phyloP scores from a whole-genome alignment of 805 yeast species.

The Metschnikowia similis region DNA sequence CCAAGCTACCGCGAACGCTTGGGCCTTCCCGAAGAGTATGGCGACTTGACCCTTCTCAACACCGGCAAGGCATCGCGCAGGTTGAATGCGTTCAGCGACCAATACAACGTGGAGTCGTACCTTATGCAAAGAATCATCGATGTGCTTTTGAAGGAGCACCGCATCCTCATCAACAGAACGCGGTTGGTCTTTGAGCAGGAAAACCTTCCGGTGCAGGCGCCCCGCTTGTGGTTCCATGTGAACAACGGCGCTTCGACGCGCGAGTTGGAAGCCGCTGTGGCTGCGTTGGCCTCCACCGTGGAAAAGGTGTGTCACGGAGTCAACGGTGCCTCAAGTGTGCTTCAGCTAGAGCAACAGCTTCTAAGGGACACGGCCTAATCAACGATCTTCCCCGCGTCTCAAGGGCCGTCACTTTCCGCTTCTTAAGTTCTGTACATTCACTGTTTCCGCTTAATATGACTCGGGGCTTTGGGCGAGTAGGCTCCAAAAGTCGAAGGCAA shows the following conservation, averaged over 20 bases:
- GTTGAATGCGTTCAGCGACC: slow-evolving; percentile 37
- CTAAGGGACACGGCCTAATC: neutral
- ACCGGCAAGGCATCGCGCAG: slow-evolving; percentile 44
- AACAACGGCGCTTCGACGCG: slow-evolving; percentile 24
- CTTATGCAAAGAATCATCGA: slow-evolving; percentile 67
- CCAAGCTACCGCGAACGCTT: slow-evolving; percentile 42
- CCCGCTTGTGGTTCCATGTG: slow-evolving; percentile 33
- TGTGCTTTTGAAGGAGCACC: slow-evolving; percentile 44
- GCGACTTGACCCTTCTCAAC: slow-evolving; percentile 40
- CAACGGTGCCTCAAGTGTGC: slow-evolving; percentile 22
- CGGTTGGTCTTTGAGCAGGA: slow-evolving; percentile 65
- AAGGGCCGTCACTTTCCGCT: no score
- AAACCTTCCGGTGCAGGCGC: slow-evolving; percentile 25
- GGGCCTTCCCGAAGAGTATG: slow-evolving; percentile 47
- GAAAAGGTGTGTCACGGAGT: slow-evolving; percentile 22
- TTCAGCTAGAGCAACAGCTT: slow-evolving; percentile 23
- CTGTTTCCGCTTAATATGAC: no score
- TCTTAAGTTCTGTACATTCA: no score
- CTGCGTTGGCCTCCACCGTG: slow-evolving; percentile 21
- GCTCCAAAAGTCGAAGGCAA: no score
- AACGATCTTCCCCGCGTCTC: no score
- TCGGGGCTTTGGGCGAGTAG: no score
- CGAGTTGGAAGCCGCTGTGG: slow-evolving; percentile 24
- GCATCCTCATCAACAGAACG: slow-evolving; percentile 60
- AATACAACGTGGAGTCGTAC: slow-evolving; percentile 51